Evolutionary conservation across 1,284 basidiomycete genomes (phyloP).

Genomic region (Cutaneotrichosporon arboriforme): DNA sequence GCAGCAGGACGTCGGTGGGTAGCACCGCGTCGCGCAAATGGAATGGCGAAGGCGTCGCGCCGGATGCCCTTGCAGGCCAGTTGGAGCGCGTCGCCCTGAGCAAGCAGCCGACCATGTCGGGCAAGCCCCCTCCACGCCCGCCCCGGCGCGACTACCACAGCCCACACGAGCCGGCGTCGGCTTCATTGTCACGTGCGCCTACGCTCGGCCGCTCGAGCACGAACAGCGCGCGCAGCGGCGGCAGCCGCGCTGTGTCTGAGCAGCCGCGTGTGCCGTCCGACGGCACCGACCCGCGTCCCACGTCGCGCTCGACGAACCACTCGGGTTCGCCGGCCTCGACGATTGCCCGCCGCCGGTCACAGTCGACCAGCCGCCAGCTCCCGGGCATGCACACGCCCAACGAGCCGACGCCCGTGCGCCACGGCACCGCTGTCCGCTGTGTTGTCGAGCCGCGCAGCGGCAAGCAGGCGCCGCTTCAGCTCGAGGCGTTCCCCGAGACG

Average conservation of each 20-base stretch:
- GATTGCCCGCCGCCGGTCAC: slow-evolving; percentile 3
- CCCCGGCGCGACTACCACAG: neutral
- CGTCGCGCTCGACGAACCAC: too few relatives aligned
- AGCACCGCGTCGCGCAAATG: slow-evolving; percentile 19
- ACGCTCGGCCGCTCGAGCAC: slow-evolving; percentile 1
- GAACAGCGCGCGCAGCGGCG: neutral
- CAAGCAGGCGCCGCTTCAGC: slow-evolving; percentile 8
- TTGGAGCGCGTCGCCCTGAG: slow-evolving; percentile 25
- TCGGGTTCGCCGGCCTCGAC: neutral
- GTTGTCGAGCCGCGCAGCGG: slow-evolving; percentile 4
- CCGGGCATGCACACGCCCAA: neutral
- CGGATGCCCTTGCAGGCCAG: slow-evolving; percentile 26
- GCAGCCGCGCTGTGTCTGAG: neutral
- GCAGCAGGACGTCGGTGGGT: slow-evolving; percentile 8
- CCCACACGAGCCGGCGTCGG: neutral
- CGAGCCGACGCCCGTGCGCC: slow-evolving; percentile 8
- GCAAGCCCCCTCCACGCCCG: neutral
- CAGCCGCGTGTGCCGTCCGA: neutral
- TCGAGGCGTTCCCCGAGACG: slow-evolving; percentile 36
- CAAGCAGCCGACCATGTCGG: too few relatives aligned
- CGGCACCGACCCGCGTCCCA: neutral
- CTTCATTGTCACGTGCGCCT: neutral
- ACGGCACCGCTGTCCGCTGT: slow-evolving; percentile 9
- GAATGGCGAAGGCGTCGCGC: slow-evolving; percentile 45
- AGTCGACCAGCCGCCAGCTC: slow-evolving; percentile 4